Base-by-base conservation (phyloP, 768 basidiomycete genomes). In the Auricularia sp. region DNA sequence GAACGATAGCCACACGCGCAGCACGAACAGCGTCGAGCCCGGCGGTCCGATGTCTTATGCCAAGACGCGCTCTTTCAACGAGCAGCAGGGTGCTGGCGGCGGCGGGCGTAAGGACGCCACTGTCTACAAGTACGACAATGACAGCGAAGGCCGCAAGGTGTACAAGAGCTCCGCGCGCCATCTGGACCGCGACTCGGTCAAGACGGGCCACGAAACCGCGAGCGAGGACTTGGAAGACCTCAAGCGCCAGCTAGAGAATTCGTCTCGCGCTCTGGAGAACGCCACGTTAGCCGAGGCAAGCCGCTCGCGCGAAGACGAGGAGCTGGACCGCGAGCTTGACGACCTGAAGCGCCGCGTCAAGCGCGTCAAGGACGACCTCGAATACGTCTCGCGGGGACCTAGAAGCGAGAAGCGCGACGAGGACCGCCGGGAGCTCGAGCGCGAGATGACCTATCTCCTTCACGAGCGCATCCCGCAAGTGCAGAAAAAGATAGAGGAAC, bases 391-490 rank as follows among this genome's bases (percentile, higher is more conserved):
- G 2, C 84, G 87, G 6, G 90, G 92, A 0, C 85, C 92, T 1
- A 81, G 86, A 65, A 83, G 85, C 3, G 72, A 78, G 10, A 81
- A 83, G 18, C 90, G 89, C 75, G 93, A 97, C 64, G 89, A 93
- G 67, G 94, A 98, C 71, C 80, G 87, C 63, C 77, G 96, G 23
- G 83, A 86, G 68, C 79, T 97, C 35, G 97, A 99, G 75, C 81
- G 96, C 53, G 93, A 98, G 69, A 78, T 98, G 21, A 74, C 96
- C 64, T 79, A 81, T 58, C 77, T 99, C 62, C 84, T 91, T 86
- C 94, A 98, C 70, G 93, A 96, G 71, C 83, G 88, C 58, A 80
- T 99, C 3, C 97, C 97, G 0, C 91, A 93, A 64, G 82, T 99
- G 6, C 94, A 98, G 75, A 81, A 87, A 68, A 86, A 84, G 72